Evolutionary conservation across 257 asterid species (phyloP), one percentile per base, ranked within the genome.

Genomic region (Nyctanthes arbortristis): DNA sequence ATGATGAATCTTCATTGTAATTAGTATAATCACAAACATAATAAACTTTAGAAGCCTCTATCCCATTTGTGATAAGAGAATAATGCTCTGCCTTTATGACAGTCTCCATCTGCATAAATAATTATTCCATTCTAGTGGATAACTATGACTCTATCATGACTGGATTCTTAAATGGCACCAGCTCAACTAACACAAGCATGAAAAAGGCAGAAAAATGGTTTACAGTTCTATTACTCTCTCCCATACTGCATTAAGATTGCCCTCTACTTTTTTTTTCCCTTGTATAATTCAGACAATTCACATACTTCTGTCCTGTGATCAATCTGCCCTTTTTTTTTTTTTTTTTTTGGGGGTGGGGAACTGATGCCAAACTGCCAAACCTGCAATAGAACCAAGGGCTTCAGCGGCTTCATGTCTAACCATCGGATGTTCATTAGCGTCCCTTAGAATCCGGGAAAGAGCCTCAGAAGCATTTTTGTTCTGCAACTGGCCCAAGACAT

Each of bases 351-450:
- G n/a, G n/a, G n/a, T n/a, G n/a, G n/a, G n/a, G n/a, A n/a, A n/a
- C n/a, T n/a, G n/a, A n/a, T n/a, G n/a, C n/a, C n/a, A n/a, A n/a
- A n/a, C n/a, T n/a, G 75, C 20, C 39, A 36, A 70, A 89, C 94
- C 97, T 80, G 98, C 98, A 69, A 92, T 88, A 33, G 98, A 92
- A 70, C 98, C 98, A 81, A 92, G 98, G 54, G 98, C 98, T 82
- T 92, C 98, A 32, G 99, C 99, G 66, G 97, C 99, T 84, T 93
- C 99, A 74, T 93, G 97, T 78, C 99, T 79, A 71, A 93, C 99
- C 99, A 93, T 93, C 37, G 99, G 99, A 81, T 93, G 97, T 69
- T 93, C 97, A 56, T 76, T 66, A 61, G 68, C 79, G 73, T 90
- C 93, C 75, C 73, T 83, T 54, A 93, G 95, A 63, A 87, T 84